Base-by-base conservation (phyloP, 176 grass and related monocot species). In the Cenchrus fungigraminus region DNA sequence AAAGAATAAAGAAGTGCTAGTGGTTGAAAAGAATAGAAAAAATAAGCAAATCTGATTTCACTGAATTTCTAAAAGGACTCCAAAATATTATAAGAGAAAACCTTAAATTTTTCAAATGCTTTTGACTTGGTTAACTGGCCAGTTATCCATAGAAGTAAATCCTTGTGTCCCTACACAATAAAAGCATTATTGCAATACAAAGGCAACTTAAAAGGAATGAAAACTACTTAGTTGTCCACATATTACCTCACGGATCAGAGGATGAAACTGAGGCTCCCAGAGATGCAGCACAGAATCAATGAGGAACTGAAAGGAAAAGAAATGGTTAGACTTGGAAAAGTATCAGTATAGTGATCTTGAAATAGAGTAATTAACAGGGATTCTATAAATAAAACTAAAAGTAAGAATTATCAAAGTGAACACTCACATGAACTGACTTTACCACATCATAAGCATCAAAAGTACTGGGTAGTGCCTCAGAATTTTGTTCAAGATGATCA, bases 241-340 rank as follows among this genome's bases (percentile, higher is more conserved):
- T 42, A 12, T 69, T 49, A 81, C 79, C 15, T 81, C 51, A 25
- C 79, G 65, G 37, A 81, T 57, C 17, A 69, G 19, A 45, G 79
- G 65, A 69, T 81, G 79, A 81, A 69, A 81, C 20, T 22, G 65
- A 81, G 79, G 79, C 20, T 70, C 65, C 79, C 79, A 81, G 31
- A 68, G 2, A 54, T 68, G n/a, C 50, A 81, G 8, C 20, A 81
- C 29, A 55, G 32, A 68, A 56, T 55, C 6, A 44, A 81, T 0
- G 51, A 81, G 65, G 19, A 69, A 13, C 79, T 81, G 32, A 37
- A 15, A 69, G 6, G 51, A 16, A 49, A 80, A 53, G 11, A 50
- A 22, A 81, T 6, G 1, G 34, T 81, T 55, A 69, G 47, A 34
- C 8, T 54, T 67, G 62, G 31, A 20, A 3, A 53, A 34, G 15